These are phyloP conservation scores for Mallotus japonicus DNA, from an alignment of 441 rosid genomes.

Conservation along the genomic window DNA sequence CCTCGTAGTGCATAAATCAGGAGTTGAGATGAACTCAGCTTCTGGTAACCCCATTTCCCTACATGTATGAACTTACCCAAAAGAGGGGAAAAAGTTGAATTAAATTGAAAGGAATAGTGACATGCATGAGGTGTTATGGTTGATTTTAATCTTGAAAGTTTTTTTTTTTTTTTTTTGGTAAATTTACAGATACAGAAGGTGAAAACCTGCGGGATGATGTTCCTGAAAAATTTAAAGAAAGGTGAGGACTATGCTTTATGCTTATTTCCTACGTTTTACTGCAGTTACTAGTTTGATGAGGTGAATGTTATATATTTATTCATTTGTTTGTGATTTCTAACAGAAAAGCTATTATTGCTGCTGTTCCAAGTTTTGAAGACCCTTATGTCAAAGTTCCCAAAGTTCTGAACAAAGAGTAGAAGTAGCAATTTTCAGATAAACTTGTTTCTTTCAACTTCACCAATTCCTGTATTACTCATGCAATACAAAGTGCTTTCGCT, in stretches of 20 bases:
- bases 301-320: too few species aligned
- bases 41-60: too few species aligned
- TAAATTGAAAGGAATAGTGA: neutral
- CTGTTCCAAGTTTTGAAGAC: slow-evolving; percentile 69
- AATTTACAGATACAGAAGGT: slow-evolving; percentile 49
- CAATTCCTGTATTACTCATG: too few species aligned
- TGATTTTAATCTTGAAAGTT: neutral
- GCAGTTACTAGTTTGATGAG: too few species aligned
- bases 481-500: too few species aligned
- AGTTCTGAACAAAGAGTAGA: slow-evolving; percentile 70
- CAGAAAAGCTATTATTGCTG: slow-evolving; percentile 60
- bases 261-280: neutral
- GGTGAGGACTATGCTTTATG: slow-evolving; percentile 33
- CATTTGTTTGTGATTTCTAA: neutral
- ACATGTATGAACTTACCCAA: too few species aligned
- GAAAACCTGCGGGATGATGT: slow-evolving; percentile 63
- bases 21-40: too few species aligned
- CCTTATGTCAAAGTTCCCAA: slow-evolving; percentile 63
- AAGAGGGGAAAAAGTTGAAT: too few species aligned
- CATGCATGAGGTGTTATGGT: neutral
- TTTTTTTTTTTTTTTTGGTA: slow-evolving; percentile 3
- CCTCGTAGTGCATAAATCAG: too few species aligned
- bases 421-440: slow-evolving; percentile 15
- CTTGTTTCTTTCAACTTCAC: neutral
- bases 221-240: slow-evolving; percentile 61